Conservation (phyloP, 495 filamentous ascomycete species). For the Monascus purpureus region DNA sequence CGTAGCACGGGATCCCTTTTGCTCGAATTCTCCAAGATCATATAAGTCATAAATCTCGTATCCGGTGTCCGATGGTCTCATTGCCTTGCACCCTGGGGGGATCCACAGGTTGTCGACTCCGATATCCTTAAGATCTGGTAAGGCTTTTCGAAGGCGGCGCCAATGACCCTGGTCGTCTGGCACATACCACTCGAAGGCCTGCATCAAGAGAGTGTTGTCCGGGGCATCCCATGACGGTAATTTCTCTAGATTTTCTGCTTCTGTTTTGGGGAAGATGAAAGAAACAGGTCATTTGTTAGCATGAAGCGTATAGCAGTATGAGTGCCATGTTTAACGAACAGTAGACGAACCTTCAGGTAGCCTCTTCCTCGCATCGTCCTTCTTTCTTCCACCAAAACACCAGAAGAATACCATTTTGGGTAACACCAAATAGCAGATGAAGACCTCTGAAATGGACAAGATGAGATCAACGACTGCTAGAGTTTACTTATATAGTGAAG, state of each 20-base stretch:
- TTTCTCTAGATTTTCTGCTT: conserved; percentile 15
- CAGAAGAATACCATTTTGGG: no score
- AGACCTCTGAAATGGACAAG: no score
- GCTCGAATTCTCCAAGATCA: conserved; percentile 65
- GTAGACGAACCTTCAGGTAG: no score
- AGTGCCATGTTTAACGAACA: no score
- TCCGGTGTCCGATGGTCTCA: conserved; percentile 49
- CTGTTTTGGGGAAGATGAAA: conserved; percentile 8
- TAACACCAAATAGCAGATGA: no score
- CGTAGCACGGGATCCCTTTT: conserved; percentile 48
- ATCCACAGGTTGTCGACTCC: conserved; percentile 59
- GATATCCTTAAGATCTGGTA: conserved; percentile 41
- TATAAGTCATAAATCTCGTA: conserved; percentile 70
- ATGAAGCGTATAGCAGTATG: no score
- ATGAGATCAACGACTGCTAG: no score
- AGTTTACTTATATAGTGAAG: no score
- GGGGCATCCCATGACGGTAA: conserved; percentile 20
- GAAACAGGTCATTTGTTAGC: no score
- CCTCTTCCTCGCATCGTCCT: no score
- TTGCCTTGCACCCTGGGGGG: conserved; percentile 60
- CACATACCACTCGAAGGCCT: conserved; percentile 66
- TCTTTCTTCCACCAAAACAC: no score
- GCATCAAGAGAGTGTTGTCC: conserved; percentile 50
- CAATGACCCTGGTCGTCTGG: conserved; percentile 52
- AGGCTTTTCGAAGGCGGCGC: conserved; percentile 38